Base-by-base conservation (phyloP, 257 asterid species). In the Gynochthodes officinalis region DNA sequence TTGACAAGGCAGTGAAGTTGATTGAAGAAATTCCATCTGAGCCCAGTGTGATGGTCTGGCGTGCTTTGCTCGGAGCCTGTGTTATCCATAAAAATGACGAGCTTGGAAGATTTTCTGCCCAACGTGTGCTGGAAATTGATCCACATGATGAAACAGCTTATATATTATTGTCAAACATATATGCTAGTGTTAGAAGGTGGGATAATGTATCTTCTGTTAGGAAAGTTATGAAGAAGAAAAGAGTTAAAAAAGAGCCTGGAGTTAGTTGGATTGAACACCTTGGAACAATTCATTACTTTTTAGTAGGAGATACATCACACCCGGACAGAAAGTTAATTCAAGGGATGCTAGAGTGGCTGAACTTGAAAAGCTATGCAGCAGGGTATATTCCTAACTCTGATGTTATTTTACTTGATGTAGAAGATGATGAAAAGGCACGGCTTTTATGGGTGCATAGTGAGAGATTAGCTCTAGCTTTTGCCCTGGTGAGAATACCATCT, bases 31-130 rank as follows among this genome's bases (percentile, higher is more conserved):
- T 93, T 33, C 91, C 96, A 43, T 65, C 68, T 30, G 91, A 83
- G 79, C 98, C 97, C 16, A 91, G 96, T 79, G 86, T 93, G 67
- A 93, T 93, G 98, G 67, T 89, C 50, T 93, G 98, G 98, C 98
- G 98, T 55, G 90, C 98, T 37, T 75, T 93, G 75, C 95, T 93
- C 44, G 97, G 98, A 63, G 96, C 98, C 55, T 93, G 98, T 71
- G 96, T 85, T 80, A 85, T 81, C 2, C 94, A 86, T 73, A 87
- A 84, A 30, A 84, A 93, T 65, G 88, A 81, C n/a, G 96, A 89
- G 74, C 83, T 91, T 74, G 98, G 98, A 53, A 84, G 73, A 71
- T 71, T 86, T 50, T 85, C 96, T 63, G 98, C 98, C 43, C 86
- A 86, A 73, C 86, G 69, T 70, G 89, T 93, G 61, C 88, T 93